Evolutionary conservation across 2,329 filamentous ascomycete genomes (phyloP).

Genomic region (Madurella fahalii): DNA sequence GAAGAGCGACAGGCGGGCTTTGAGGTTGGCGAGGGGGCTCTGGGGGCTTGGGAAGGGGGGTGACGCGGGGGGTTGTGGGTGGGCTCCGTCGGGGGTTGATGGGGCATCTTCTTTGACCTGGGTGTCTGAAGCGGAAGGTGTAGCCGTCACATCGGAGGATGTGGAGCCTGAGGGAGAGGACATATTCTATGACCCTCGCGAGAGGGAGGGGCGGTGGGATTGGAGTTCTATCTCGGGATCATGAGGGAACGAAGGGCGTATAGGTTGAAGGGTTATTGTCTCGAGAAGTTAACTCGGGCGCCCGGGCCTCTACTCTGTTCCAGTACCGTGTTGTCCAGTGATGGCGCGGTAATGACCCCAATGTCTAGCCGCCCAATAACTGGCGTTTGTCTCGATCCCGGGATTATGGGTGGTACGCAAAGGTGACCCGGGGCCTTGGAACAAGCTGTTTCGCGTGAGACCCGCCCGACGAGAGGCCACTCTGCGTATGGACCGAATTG

Average conservation of each 20-base stretch:
- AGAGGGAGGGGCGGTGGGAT: neutral
- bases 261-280: neutral
- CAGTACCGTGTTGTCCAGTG: too few species aligned
- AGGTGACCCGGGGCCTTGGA: too few species aligned
- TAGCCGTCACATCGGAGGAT: constrained; percentile 19
- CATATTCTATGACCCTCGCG: constrained; percentile 28
- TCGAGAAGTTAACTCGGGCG: too few species aligned
- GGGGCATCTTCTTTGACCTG: constrained; percentile 24
- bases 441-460: too few species aligned
- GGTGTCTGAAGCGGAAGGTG: constrained; percentile 29
- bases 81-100: constrained; percentile 17
- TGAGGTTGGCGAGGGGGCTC: constrained; percentile 26
- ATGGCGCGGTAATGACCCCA: too few species aligned
- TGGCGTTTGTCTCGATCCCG: too few species aligned
- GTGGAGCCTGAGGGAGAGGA: constrained; percentile 28
- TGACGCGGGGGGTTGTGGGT: constrained; percentile 6
- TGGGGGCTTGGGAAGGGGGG: constrained; percentile 4
- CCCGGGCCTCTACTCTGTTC: too few species aligned
- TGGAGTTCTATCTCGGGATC: constrained; percentile 1
- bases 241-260: neutral
- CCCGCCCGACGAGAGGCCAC: too few species aligned
- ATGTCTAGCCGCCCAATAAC: too few species aligned
- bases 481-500: too few species aligned
- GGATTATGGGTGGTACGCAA: too few species aligned
- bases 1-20: constrained; percentile 37